Evolutionary conservation across 306 rosid genomes (phyloP).

Genomic region (Lathyrus oleraceus): DNA sequence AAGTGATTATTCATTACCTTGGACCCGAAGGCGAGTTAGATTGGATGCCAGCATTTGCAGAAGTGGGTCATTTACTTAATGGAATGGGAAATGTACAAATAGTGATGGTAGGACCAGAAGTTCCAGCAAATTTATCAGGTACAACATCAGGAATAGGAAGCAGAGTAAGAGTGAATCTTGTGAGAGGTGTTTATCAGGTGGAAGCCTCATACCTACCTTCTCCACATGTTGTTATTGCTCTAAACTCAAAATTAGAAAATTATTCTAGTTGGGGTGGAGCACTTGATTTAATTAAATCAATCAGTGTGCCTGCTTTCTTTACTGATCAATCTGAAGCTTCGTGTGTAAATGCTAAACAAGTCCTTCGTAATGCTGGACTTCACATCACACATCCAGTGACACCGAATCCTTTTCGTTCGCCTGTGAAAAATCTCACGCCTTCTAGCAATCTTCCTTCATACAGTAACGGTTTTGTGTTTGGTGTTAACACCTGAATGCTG

Average conservation of each 20-base stretch:
- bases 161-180: slow-evolving; percentile 43
- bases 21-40: slow-evolving; percentile 74
- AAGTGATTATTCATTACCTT: slow-evolving; percentile 61
- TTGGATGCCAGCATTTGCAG: slow-evolving; percentile 68
- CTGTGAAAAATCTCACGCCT: slow-evolving; percentile 52
- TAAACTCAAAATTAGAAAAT: slow-evolving; percentile 36
- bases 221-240: slow-evolving; percentile 38
- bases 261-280: slow-evolving; percentile 39
- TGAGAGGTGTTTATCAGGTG: slow-evolving; percentile 43
- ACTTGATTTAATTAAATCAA: slow-evolving; percentile 38
- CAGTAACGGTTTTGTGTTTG: slow-evolving; percentile 63
- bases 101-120: slow-evolving; percentile 45
- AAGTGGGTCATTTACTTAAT: slow-evolving; percentile 62
- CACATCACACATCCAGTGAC: slow-evolving; percentile 65
- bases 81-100: slow-evolving; percentile 56
- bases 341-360: slow-evolving; percentile 42
- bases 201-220: slow-evolving; percentile 41
- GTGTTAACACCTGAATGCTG: slow-evolving; percentile 53
- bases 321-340: slow-evolving; percentile 39
- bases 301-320: slow-evolving; percentile 39
- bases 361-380: slow-evolving; percentile 38
- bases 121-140: slow-evolving; percentile 37
- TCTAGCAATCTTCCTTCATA: slow-evolving; percentile 63
- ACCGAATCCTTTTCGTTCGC: slow-evolving; percentile 67
- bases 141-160: slow-evolving; percentile 44